These are phyloP conservation scores for Mortierella sp. DNA, from an alignment of 371 early-diverging fungal genomes.

Conservation along the genomic window DNA sequence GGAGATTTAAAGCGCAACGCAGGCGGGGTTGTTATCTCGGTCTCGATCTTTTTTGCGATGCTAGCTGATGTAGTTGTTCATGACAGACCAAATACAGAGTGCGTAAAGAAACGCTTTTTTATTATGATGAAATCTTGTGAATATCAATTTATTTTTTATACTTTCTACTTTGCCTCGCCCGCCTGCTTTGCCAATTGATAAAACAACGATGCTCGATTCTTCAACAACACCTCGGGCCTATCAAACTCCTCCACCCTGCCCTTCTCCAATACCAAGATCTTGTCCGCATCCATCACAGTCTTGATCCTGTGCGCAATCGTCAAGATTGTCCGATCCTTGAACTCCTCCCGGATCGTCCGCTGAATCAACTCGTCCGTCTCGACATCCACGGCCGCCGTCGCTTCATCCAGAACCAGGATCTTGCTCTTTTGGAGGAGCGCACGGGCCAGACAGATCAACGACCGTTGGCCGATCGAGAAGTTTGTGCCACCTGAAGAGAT, in stretches of 20 bases:
- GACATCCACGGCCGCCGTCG: conserved; percentile 93
- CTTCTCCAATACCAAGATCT: conserved; percentile 58
- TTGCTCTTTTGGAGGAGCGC: conserved; percentile 81
- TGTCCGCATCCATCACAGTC: conserved; percentile 60
- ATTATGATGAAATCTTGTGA: no score
- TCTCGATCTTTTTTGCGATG: no score
- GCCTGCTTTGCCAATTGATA: conserved; percentile 6
- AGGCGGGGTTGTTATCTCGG: no score
- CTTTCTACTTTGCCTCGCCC: neutral
- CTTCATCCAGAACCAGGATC: conserved; percentile 94
- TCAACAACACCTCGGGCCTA: conserved; percentile 41
- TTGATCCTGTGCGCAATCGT: conserved; percentile 78
- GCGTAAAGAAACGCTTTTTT: neutral
- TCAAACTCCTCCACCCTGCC: conserved; percentile 60
- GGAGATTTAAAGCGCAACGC: conserved; percentile 23
- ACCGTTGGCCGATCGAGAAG: conserved; percentile 75
- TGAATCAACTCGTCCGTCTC: conserved; percentile 91
- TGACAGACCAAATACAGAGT: neutral
- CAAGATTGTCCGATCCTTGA: conserved; percentile 73
- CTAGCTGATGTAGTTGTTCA: no score
- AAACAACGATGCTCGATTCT: conserved; percentile 73
- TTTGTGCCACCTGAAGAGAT: conserved; percentile 64
- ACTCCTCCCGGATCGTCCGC: conserved; percentile 79
- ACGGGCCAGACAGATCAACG: conserved; percentile 74
- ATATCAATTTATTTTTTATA: neutral